These are phyloP conservation scores for Biscogniauxia mediterranea DNA, from an alignment of 2,329 filamentous ascomycete genomes.

Conservation along the genomic window DNA sequence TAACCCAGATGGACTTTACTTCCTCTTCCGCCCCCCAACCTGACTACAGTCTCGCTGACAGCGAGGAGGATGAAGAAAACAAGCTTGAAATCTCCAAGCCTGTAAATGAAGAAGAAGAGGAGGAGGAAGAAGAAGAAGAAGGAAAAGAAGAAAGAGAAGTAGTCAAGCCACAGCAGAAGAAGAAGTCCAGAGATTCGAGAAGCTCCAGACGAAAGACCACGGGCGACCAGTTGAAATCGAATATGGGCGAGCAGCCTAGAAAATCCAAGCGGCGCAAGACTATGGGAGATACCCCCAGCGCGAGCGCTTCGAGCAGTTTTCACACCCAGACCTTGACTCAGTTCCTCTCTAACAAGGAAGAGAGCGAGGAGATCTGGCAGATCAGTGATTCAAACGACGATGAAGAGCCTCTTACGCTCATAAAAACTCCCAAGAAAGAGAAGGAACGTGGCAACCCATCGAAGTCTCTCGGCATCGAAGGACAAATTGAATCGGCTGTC, in stretches of 20 bases:
- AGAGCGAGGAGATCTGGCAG: slow-evolving; percentile 20
- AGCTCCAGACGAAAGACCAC: slow-evolving; percentile 28
- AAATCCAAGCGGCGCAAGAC: slow-evolving; percentile 32
- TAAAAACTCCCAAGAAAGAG: slow-evolving; percentile 29
- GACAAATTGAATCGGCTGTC: slow-evolving; percentile 13
- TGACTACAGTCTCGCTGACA: slow-evolving; percentile 15
- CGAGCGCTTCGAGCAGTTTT: slow-evolving; percentile 27
- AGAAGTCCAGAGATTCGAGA: slow-evolving; percentile 17
- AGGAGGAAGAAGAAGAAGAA: slow-evolving; percentile 13
- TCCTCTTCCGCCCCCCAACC: slow-evolving; percentile 20
- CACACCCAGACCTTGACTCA: slow-evolving; percentile 35
- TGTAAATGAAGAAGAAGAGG: slow-evolving; percentile 1
- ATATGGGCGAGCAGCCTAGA: slow-evolving; percentile 17
- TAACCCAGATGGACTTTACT: slow-evolving; percentile 33
- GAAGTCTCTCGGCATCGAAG: not conserved
- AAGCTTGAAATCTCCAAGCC: not conserved
- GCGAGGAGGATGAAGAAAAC: slow-evolving; percentile 17
- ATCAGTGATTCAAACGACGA: slow-evolving; percentile 30
- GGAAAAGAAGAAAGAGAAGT: slow-evolving; percentile 5
- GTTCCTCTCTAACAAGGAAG: slow-evolving; percentile 19
- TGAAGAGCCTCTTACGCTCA: slow-evolving; percentile 19
- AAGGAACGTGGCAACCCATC: slow-evolving; percentile 2
- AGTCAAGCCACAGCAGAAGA: slow-evolving; percentile 7
- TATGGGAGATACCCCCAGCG: slow-evolving; percentile 26
- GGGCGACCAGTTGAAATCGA: slow-evolving; percentile 26